Conservation (phyloP, 1,284 basidiomycete genomes). For the Ustilago xerochloae region DNA sequence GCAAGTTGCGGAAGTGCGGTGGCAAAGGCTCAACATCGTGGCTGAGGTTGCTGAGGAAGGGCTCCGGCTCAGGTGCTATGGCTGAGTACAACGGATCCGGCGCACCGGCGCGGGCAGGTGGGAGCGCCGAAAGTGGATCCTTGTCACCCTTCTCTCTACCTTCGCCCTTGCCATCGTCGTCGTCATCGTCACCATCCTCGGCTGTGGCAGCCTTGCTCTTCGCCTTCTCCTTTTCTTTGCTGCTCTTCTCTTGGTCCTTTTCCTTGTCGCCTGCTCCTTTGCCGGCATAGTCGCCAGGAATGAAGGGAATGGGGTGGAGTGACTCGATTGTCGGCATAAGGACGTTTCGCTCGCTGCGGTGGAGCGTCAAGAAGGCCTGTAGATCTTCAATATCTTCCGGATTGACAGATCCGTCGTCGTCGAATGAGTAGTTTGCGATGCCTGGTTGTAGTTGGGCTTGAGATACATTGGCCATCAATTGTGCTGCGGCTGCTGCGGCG, state of each 20-base stretch:
- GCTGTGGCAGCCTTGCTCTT: conserved; percentile 20
- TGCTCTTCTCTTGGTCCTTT: conserved; percentile 21
- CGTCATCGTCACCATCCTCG: conserved; percentile 37
- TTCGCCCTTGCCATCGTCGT: conserved; percentile 35
- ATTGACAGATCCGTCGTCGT: conserved; percentile 56
- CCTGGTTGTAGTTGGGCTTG: conserved; percentile 26
- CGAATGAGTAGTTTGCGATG: conserved; percentile 29
- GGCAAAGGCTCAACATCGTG: conserved; percentile 39
- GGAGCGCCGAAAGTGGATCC: conserved; percentile 43
- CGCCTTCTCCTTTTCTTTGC: conserved; percentile 24
- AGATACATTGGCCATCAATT: conserved; percentile 28
- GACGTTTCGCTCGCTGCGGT: conserved; percentile 22
- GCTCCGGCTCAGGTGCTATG: conserved; percentile 39
- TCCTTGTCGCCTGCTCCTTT: conserved; percentile 19
- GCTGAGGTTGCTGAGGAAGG: conserved; percentile 21
- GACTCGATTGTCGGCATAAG: conserved; percentile 55
- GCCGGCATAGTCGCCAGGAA: conserved; percentile 27
- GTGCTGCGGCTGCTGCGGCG: conserved; percentile 23
- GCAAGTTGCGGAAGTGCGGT: conserved; percentile 37
- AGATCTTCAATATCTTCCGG: conserved; percentile 49
- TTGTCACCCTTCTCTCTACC: conserved; percentile 40
- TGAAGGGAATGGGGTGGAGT: conserved; percentile 45
- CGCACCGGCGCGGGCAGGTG: conserved; percentile 34
- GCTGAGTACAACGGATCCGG: conserved; percentile 44
- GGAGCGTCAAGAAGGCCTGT: conserved; percentile 46